Conservation (phyloP, 371 early-diverging fungal species). For the Mortierella sp. region DNA sequence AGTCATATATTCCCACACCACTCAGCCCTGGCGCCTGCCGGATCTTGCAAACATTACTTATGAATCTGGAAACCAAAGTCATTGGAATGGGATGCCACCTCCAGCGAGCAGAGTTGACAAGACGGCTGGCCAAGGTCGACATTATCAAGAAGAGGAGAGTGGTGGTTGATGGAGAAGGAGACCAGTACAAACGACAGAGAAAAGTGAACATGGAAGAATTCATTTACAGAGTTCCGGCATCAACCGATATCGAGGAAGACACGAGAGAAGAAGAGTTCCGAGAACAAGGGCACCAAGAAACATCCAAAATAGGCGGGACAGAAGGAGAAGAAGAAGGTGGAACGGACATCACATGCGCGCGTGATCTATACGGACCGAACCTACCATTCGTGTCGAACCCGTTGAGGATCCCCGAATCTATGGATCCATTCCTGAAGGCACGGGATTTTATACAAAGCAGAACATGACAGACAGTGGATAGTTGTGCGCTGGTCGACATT, state of each 20-base stretch:
- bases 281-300: no score
- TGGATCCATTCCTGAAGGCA: conserved; percentile 32
- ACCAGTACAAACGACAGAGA: neutral
- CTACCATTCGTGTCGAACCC: conserved; percentile 18
- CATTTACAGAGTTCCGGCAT: no score
- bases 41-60: conserved; percentile 30
- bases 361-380: neutral
- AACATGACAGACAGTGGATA: no score
- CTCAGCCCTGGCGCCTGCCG: conserved; percentile 23
- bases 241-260: no score
- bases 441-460: conserved; percentile 11
- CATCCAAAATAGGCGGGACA: neutral
- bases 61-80: conserved; percentile 27
- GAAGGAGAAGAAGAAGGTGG: neutral
- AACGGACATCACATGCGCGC: neutral
- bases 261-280: no score
- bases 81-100: conserved; percentile 39
- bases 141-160: neutral
- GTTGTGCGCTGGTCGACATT: no score
- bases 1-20: neutral
- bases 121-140: conserved; percentile 10
- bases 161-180: neutral
- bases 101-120: conserved; percentile 28
- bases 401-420: conserved; percentile 10
- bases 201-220: conserved; percentile 4